phyloP scores from a whole-genome alignment of 306 rosid species.

The Vigna nakashimae region DNA sequence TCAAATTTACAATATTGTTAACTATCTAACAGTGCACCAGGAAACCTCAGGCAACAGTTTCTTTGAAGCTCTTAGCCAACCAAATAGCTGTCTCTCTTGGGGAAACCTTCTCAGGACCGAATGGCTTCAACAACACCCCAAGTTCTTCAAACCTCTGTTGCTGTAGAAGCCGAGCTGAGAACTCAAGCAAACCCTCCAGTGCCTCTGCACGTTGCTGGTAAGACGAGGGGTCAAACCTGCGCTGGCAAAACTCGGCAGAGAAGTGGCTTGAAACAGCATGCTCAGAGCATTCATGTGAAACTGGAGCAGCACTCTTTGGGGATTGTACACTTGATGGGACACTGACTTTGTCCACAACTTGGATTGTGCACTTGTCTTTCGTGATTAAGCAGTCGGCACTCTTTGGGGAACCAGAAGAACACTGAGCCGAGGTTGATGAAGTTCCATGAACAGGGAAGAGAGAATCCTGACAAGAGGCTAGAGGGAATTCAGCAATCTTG shows the following conservation, averaged over 20 bases:
- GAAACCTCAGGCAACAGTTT: constrained; percentile 49
- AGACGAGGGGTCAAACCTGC: constrained; percentile 79
- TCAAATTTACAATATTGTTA: constrained; percentile 32
- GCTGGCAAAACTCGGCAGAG: constrained; percentile 62
- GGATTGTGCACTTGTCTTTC: constrained; percentile 86
- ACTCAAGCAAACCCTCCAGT: constrained; percentile 93
- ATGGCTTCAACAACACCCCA: constrained; percentile 90
- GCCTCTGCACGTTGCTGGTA: constrained; percentile 91
- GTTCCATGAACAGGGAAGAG: constrained; percentile 53
- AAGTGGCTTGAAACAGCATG: constrained; percentile 79
- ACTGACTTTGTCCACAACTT: constrained; percentile 61
- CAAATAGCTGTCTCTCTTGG: constrained; percentile 98
- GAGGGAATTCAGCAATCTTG: constrained; percentile 89
- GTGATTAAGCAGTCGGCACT: constrained; percentile 68
- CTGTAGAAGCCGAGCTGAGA: constrained; percentile 85
- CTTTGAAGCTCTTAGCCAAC: constrained; percentile 94
- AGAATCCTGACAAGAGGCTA: constrained; percentile 68
- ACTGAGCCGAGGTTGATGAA: constrained; percentile 63
- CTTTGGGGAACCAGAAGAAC: constrained; percentile 64
- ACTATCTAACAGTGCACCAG: constrained; percentile 15
- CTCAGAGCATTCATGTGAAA: constrained; percentile 55
- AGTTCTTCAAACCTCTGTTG: constrained; percentile 87
- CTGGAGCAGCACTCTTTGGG: constrained; percentile 40
- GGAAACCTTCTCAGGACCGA: constrained; percentile 94
- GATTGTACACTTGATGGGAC: constrained; percentile 45